These are phyloP conservation scores for Claviceps spartinae DNA, from an alignment of 2,329 filamentous ascomycete species.

Conservation along the genomic window DNA sequence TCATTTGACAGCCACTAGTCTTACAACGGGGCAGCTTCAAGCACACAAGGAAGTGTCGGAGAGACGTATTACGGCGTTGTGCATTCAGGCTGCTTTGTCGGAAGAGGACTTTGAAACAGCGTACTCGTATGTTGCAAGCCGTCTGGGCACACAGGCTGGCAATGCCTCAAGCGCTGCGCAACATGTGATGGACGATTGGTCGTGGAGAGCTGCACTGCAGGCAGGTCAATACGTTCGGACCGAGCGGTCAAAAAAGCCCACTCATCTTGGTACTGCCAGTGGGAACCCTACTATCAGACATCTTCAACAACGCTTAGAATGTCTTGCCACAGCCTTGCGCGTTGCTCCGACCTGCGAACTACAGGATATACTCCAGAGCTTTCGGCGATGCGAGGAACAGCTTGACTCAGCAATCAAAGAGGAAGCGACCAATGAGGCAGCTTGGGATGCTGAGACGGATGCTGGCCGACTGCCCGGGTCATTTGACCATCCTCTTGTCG, in stretches of 20 bases:
- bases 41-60: conserved; percentile 32
- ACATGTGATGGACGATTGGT: conserved; percentile 45
- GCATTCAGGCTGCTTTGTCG: conserved; percentile 59
- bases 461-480: conserved; percentile 41
- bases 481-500: conserved; percentile 26
- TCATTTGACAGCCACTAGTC: neutral
- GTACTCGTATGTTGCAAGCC: conserved; percentile 68
- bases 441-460: conserved; percentile 56
- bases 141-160: conserved; percentile 31
- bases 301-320: conserved; percentile 69
- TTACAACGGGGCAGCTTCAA: conserved; percentile 2
- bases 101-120: conserved; percentile 79
- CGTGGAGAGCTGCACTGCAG: conserved; percentile 66
- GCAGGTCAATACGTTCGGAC: conserved; percentile 61
- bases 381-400: conserved; percentile 66
- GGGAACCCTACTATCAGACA: conserved; percentile 52
- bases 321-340: conserved; percentile 60
- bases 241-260: conserved; percentile 37
- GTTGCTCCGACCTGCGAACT: conserved; percentile 57
- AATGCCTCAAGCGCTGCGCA: neutral
- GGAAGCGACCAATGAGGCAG: conserved; percentile 55
- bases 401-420: conserved; percentile 51
- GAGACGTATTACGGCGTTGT: conserved; percentile 64
- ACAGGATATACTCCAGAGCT: conserved; percentile 61
- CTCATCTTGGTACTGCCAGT: conserved; percentile 45